A percentile compares a stretch with the other conserved stretches of the same genome.
These are phyloP conservation scores for Fomitiporia mediterranea DNA, from an alignment of 1,284 basidiomycete genomes.

Conservation along the genomic window DNA sequence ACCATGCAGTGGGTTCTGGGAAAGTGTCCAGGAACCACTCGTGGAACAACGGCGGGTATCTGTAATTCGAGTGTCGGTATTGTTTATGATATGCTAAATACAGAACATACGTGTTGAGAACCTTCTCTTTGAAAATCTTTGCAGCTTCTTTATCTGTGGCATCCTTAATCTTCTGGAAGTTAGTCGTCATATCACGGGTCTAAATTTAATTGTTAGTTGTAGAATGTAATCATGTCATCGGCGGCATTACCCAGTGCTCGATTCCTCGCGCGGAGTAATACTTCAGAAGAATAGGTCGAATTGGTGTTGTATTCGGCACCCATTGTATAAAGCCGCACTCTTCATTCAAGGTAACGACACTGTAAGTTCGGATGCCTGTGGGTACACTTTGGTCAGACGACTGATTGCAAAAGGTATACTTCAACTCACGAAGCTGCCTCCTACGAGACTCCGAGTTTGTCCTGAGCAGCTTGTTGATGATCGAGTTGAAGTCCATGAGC, in stretches of 20 bases:
- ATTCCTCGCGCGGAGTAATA: slow-evolving; percentile 67
- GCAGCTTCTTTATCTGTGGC: slow-evolving; percentile 47
- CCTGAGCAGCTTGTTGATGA: slow-evolving; percentile 97
- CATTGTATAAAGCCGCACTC: slow-evolving; percentile 98
- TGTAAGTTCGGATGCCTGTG: slow-evolving; percentile 91
- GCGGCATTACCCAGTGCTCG: slow-evolving; percentile 60
- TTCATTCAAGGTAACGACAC: slow-evolving; percentile 94
- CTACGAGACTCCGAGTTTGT: slow-evolving; percentile 90
- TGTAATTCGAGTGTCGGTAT: slow-evolving; percentile 28
- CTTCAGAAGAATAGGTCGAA: slow-evolving; percentile 76
- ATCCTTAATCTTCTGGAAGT: slow-evolving; percentile 56
- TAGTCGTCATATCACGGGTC: slow-evolving; percentile 46
- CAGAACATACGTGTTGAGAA: slow-evolving; percentile 56
- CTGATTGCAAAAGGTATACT: background rate
- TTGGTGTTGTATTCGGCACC: slow-evolving; percentile 91
- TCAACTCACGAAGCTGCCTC: slow-evolving; percentile 74
- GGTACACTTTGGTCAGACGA: slow-evolving; percentile 7
- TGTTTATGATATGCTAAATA: slow-evolving; percentile 32
- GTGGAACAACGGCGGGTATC: slow-evolving; percentile 85
- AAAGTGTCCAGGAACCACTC: slow-evolving; percentile 98
- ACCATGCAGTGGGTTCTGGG: slow-evolving; percentile 95
- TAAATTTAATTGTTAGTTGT: background rate
- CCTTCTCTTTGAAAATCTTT: slow-evolving; percentile 53
- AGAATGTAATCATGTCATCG: background rate
- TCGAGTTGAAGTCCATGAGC: slow-evolving; percentile 97